Base-by-base conservation (phyloP, 768 basidiomycete species). In the Trametes meyenii region DNA sequence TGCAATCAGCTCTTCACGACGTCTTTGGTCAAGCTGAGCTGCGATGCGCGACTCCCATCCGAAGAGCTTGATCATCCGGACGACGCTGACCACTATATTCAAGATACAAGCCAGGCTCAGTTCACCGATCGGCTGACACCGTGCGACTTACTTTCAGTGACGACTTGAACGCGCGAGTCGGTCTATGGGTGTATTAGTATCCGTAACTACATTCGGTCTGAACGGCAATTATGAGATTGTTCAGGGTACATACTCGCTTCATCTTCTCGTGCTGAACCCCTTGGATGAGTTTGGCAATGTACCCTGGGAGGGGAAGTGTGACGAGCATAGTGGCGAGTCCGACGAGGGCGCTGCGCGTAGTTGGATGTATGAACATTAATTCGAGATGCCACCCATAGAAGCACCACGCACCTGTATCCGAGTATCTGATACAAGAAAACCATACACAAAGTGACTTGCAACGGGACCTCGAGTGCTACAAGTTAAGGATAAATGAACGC, bases 1-100 rank as follows among this genome's bases (percentile, higher is more conserved):
- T 69, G 79, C 79, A 1, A 66, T 57, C 12, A 92, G 72, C 71
- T 92, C 90, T 12, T 81, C 80, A 43, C 85, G 81, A 58, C 90
- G 81, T 66, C 83, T 83, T 33, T 78, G 77, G 38, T 79, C 74
- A 36, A 93, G 76, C 50, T 78, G 77, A 13, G 78, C 71, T 26
- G 81, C 74, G 69, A 88, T 81, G 54, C 82, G 79, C 3, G 42
- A 24, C 59, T 80, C 78, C 78, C 72, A 75, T 16, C 73, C 75
- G 49, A 81, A 83, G 60, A 81, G 72, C 70, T 83, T 82, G 67
- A 81, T 71, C 75, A 81, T 79, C 17, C 80, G 74, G 4, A 81
- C 68, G 44, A 75, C 70, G 38, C 68, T 66, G 58, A 77, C 61
- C 21, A 67, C 82, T 81, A 75, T 69, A 42, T 78, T 59, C 10